Evolutionary conservation across 1,284 basidiomycete genomes (phyloP).

Genomic region (Tausonia pullulans): DNA sequence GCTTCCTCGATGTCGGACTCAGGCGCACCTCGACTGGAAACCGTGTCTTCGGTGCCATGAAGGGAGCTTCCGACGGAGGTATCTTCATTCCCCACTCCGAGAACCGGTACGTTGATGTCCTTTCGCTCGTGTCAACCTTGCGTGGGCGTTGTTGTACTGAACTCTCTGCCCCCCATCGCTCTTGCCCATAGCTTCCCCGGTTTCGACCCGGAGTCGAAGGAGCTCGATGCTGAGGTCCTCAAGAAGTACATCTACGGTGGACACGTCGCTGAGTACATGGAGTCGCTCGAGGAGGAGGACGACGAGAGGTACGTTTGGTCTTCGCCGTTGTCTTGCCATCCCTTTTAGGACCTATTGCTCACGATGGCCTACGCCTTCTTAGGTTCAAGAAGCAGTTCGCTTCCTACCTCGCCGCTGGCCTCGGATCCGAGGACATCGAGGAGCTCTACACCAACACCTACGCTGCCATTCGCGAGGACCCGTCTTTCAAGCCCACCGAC

Average conservation of each 20-base stretch:
- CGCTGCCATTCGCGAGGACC: constrained; percentile 91
- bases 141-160: neutral
- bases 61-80: constrained; percentile 97
- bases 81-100: constrained; percentile 97
- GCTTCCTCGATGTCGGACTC: constrained; percentile 96
- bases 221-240: constrained; percentile 85
- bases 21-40: constrained; percentile 96
- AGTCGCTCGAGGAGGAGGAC: constrained; percentile 98
- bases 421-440: constrained; percentile 95
- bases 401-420: constrained; percentile 85
- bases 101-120: constrained; percentile 48
- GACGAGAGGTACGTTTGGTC: constrained; percentile 63
- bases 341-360: neutral
- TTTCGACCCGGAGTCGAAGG: constrained; percentile 87
- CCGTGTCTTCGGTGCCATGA: constrained; percentile 97
- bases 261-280: constrained; percentile 99
- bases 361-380: constrained; percentile 2
- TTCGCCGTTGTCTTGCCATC: neutral
- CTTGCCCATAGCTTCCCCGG: constrained; percentile 61
- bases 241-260: constrained; percentile 98
- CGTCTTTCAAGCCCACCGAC: constrained; percentile 78
- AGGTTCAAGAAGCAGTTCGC: constrained; percentile 99
- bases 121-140: no score
- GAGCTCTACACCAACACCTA: constrained; percentile 88
- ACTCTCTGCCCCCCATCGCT: neutral